Evolutionary conservation across 768 basidiomycete genomes (phyloP), one percentile per base, ranked within the genome.

Genomic region (Xerocomellus dryophilus): DNA sequence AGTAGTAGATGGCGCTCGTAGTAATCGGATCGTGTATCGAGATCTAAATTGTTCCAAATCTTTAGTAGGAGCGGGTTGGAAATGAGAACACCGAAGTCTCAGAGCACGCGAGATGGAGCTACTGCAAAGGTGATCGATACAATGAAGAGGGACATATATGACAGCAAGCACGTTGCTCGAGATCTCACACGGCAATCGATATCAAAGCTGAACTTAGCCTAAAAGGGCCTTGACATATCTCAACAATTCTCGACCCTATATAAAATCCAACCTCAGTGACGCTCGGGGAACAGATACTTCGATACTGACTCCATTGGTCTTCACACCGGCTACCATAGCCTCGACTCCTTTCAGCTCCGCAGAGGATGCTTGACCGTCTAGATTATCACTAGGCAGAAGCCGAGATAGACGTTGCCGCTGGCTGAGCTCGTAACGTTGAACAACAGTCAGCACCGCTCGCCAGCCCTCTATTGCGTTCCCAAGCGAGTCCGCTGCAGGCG

Each of bases 261-360:
- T 27, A 47, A 57, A 40, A 23, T 39, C 7, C 20, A 36, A 29
- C 35, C 11, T 61, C 15, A 61, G 50, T 40, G n/a, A 50, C 25
- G 31, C 51, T 25, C 47, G 52, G 61, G 27, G 58, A 29, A 49
- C 18, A 57, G 29, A 50, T 25, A 6, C 40, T 7, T 49, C 8
- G 27, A 27, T 43, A 79, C 85, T 61, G 66, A 91, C 89, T 60
- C 90, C 91, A 47, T 76, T 78, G 41, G 69, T 77, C 71, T 93
- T 93, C 6, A 92, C 90, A 5, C 80, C 83, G 14, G 81, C 78
- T 6, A 93, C 81, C 86, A 93, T 90, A 31, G 83, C 83, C 57
- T 83, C 83, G 32, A 91, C 85, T 17, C 74, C 71, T 56, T 76
- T 71, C 23, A 75, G 62, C 23, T 78, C 76, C 12, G 65, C 54